A percentile compares a stretch with the other conserved stretches of the same genome.
Conservation (phyloP, 441 rosid genomes). For the Gossypium davidsonii region DNA sequence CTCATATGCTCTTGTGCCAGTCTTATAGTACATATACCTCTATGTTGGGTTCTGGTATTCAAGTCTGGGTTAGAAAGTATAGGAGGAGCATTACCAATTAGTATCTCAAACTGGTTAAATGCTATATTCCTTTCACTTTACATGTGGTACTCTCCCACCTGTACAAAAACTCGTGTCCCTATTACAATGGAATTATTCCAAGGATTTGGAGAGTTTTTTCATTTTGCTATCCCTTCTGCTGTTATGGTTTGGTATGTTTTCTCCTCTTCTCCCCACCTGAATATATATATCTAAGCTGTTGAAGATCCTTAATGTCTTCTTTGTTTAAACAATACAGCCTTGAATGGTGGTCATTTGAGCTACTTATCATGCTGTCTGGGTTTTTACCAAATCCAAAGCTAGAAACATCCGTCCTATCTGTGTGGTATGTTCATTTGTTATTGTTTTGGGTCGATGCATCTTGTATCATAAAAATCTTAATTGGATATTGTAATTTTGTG, state of each 20-base stretch:
- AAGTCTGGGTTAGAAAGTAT: conserved; percentile 40
- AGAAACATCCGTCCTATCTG: conserved; percentile 72
- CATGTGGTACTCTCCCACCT: conserved; percentile 41
- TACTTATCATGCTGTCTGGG: conserved; percentile 60
- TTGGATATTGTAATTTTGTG: not conserved
- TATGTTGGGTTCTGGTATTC: conserved; percentile 54
- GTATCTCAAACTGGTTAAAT: conserved; percentile 46
- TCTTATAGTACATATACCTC: conserved; percentile 36
- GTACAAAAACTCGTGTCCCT: conserved; percentile 33
- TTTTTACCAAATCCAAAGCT: conserved; percentile 73
- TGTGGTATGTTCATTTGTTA: conserved; percentile 39
- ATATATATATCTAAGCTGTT: not conserved
- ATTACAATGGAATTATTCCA: conserved; percentile 37
- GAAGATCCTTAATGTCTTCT: not conserved
- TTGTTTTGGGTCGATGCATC: not conserved
- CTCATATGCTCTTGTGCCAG: conserved; percentile 30
- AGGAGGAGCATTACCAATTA: conserved; percentile 53
- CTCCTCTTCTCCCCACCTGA: not conserved
- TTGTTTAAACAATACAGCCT: conserved; percentile 34
- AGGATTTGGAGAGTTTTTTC: conserved; percentile 43
- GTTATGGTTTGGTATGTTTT: conserved; percentile 51
- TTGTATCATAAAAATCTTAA: too few species aligned
- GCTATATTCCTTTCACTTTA: conserved; percentile 36
- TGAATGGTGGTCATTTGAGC: conserved; percentile 79
- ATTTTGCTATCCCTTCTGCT: conserved; percentile 51